Base-by-base conservation (phyloP, 202 grass and related monocot species). In the Schoenoplectus tabernaemontani region DNA sequence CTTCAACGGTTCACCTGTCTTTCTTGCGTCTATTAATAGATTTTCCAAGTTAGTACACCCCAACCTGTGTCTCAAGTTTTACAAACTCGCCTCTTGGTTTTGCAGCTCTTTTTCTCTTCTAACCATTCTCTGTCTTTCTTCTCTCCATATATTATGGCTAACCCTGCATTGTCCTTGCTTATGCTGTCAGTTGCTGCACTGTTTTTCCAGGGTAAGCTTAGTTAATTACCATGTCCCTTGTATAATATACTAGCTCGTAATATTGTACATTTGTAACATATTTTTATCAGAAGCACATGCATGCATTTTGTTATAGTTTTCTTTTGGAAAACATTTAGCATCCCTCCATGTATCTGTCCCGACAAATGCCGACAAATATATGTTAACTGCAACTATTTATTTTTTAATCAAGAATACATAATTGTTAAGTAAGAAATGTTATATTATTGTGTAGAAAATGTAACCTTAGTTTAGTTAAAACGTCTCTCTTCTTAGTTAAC, bases 101-200 rank as follows among this genome's bases (percentile, higher is more conserved):
- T 46, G 19, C 42, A 42, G 11, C 77, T 20, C 41, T 59, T 13
- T 37, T 57, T 8, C 8, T 44, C 53, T 13, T 61, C 20, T 15
- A 26, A n/a, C 12, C 15, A 19, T 77, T 77, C 19, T 36, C 7
- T 33, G 32, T 23, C 7, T 63, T 57, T 20, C 9, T 37, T 12
- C 17, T 50, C 19, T 33, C 64, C 58, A n/a, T 7, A 51, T n/a
- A 41, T 8, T 30, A 80, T 65, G 77, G 77, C 22, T 80, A 80
- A 80, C 12, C 77, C 59, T 63, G 42, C 57, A 46, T 64, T 80
- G 10, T 64, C 59, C 77, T 36, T 80, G 34, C 43, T 80, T 19
- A 19, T 64, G 59, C 39, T 80, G 41, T 80, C 37, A 24, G 22
- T 80, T 3, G 17, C 77, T 63, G 57, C 77, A 44, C 77, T 80